Evolutionary conservation across 345 rosid species (phyloP).

Genomic region (Eutrema japonicum): DNA sequence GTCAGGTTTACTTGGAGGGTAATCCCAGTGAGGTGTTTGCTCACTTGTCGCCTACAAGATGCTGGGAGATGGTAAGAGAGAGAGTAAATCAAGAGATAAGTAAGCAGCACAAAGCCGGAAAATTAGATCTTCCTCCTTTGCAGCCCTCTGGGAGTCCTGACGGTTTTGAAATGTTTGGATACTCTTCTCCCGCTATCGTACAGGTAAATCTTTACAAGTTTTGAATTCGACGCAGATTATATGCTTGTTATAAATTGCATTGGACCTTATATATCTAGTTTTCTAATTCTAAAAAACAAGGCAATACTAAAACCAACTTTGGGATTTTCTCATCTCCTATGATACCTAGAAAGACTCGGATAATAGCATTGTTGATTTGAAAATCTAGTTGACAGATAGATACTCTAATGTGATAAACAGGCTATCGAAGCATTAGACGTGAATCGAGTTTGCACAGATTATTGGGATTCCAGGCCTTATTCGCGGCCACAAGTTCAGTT

Average conservation of each 20-base stretch:
- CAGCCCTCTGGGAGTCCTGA: conserved; percentile 99
- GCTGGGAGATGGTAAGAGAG: conserved; percentile 99
- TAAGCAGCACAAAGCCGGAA: conserved; percentile 82
- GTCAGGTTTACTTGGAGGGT: conserved; percentile 85
- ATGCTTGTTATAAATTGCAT: not conserved
- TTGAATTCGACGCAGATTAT: conserved; percentile 5
- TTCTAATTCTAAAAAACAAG: conserved; percentile 12
- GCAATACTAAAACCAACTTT: not conserved
- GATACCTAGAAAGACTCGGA: not conserved
- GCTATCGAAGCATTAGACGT: conserved; percentile 86
- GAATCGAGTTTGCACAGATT: conserved; percentile 80
- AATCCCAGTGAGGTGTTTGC: conserved; percentile 79
- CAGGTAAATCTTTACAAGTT: conserved; percentile 60
- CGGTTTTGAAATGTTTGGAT: conserved; percentile 97
- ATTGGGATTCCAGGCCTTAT: conserved; percentile 96
- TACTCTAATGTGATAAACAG: conserved; percentile 48
- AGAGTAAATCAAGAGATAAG: conserved; percentile 90
- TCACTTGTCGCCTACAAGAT: conserved; percentile 78
- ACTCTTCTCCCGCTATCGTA: conserved; percentile 86
- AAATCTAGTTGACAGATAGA: conserved; percentile 1
- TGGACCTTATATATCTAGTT: not conserved
- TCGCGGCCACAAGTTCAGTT: conserved; percentile 81
- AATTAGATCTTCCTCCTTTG: conserved; percentile 75
- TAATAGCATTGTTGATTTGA: conserved; percentile 8
- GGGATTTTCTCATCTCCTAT: not conserved